Conservation (phyloP, 176 grass and related monocot species). For the Carex myosuroides region DNA sequence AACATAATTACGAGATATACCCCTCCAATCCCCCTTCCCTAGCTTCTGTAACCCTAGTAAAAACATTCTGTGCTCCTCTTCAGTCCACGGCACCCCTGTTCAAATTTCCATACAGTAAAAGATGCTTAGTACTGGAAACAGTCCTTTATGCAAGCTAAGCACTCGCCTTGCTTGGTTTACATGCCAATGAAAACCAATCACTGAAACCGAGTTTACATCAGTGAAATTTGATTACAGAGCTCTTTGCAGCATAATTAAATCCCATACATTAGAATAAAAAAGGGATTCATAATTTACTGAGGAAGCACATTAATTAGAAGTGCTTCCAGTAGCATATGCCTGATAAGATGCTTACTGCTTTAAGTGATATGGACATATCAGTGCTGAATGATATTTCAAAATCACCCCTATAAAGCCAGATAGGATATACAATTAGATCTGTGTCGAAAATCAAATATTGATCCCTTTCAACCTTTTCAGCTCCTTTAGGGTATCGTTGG, state of each 20-base stretch:
- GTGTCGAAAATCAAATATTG: not conserved
- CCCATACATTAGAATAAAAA: not conserved
- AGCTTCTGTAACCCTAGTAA: slow-evolving; percentile 91
- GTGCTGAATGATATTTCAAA: not conserved
- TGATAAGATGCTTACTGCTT: not conserved
- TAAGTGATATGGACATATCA: not conserved
- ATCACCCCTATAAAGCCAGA: not conserved
- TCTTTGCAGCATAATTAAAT: not conserved
- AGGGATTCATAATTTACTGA: not conserved
- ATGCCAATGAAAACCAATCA: not conserved
- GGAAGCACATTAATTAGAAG: not conserved
- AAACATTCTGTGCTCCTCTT: slow-evolving; percentile 98
- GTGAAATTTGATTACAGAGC: not conserved
- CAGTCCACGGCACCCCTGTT: slow-evolving; percentile 92
- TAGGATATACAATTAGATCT: not conserved
- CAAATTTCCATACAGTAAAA: not conserved
- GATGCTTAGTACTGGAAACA: slow-evolving; percentile 10
- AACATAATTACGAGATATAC: slow-evolving; percentile 97
- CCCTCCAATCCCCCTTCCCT: slow-evolving; percentile 96
- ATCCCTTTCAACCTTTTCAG: not conserved
- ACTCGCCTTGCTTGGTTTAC: not conserved
- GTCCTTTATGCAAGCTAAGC: not conserved
- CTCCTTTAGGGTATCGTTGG: not conserved
- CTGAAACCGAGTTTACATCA: not conserved
- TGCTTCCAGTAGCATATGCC: not conserved